phyloP scores from a whole-genome alignment of 768 basidiomycete genomes.

The Boletales sp. region DNA sequence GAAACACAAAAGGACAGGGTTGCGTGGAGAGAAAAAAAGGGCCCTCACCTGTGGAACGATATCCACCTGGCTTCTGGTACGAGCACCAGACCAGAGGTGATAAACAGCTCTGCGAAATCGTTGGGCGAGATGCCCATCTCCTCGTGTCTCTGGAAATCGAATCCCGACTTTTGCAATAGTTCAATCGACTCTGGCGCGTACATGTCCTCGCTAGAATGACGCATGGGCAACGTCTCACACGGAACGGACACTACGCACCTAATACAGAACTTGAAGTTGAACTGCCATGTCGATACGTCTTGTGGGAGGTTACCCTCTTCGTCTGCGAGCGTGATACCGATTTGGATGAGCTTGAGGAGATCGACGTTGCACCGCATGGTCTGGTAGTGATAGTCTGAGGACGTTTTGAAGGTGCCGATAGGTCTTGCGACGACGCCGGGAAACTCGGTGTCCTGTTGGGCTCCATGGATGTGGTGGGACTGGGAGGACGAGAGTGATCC shows the following conservation, averaged over 20 bases:
- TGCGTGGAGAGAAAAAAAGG: not conserved
- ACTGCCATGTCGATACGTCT: constrained; percentile 96
- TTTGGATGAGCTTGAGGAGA: constrained; percentile 94
- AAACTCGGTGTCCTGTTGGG: constrained; percentile 90
- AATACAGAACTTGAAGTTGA: constrained; percentile 94
- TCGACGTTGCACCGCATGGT: constrained; percentile 99
- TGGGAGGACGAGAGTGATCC: constrained; percentile 21
- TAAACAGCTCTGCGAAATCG: constrained; percentile 95
- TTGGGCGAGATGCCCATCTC: constrained; percentile 90
- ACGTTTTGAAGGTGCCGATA: constrained; percentile 93
- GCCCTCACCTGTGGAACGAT: constrained; percentile 88
- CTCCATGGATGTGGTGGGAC: constrained; percentile 3
- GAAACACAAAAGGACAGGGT: not conserved
- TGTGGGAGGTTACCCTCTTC: constrained; percentile 90
- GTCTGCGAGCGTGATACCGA: constrained; percentile 92
- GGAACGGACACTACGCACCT: constrained; percentile 46
- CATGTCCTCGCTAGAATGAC: constrained; percentile 83
- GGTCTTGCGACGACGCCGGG: constrained; percentile 98
- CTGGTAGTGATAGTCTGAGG: constrained; percentile 98
- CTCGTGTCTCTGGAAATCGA: constrained; percentile 92
- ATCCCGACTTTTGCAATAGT: constrained; percentile 88
- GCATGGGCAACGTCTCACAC: not conserved
- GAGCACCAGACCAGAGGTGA: constrained; percentile 92
- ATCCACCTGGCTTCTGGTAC: constrained; percentile 91
- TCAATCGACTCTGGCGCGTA: constrained; percentile 98